Evolutionary conservation across 768 basidiomycete genomes (phyloP), one percentile per base, ranked within the genome.

Genomic region (Russula griseocarnosa): DNA sequence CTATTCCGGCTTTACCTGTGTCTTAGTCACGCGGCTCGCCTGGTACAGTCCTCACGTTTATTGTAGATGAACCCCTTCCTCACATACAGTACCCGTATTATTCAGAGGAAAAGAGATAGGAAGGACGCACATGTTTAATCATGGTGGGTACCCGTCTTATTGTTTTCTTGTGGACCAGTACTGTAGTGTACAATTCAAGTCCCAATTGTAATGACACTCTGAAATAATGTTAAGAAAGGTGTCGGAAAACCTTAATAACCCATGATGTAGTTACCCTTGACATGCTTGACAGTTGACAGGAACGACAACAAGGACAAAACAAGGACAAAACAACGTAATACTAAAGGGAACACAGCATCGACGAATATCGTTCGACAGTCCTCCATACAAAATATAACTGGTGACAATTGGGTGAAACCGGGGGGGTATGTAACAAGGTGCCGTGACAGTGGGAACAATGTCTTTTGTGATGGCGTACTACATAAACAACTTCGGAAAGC

Each of bases 1-100:
- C 71, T 74, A 18, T 73, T 74, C 67, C 68, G 66, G 58, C 67
- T 74, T 24, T 72, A 74, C 47, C 66, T 73, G 8, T 69, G 69
- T 3, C 66, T 73, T 47, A 73, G 71, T 50, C 71, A 74, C 49
- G 72, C 70, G 8, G 38, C 56, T 5, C 62, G 72, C 32, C 63
- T 73, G 73, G 73, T 74, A 58, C 20, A 68, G 61, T 10, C 1
- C 13, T 47, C n/a, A 16, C 13, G n/a, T n/a, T 54, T 52, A 6
- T 16, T 14, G 5, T 22, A 22, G 14, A 32, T 3, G 20, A 8
- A 47, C 42, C 5, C 42, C 49, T 22, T 46, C 4, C 26, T 50
- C 38, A 51, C n/a, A n/a, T n/a, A n/a, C n/a, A n/a, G n/a, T 8
- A 16, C 13, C 28, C 28, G 10, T 10, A 14, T 36, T 46, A 3